Base-by-base conservation (phyloP, 768 basidiomycete species). In the Lactarius sanguifluus region DNA sequence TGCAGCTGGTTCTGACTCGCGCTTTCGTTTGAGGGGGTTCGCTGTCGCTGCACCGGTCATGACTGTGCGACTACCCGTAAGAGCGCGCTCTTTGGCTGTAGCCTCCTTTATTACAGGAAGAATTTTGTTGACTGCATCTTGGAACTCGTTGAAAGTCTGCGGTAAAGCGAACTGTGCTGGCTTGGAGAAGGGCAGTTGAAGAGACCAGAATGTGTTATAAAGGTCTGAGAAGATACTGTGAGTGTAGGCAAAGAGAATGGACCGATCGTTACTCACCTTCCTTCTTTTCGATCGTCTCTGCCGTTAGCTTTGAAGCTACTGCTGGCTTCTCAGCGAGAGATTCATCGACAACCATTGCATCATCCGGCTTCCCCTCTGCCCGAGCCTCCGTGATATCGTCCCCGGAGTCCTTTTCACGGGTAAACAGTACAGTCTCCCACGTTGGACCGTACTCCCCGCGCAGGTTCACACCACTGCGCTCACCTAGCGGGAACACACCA, bases 401-500 rank as follows among this genome's bases (percentile, higher is more conserved):
- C 23, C 47, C 47, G 15, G 47, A 7, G 25, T 77, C 76, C 16
- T 73, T 72, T 61, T 76, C 79, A 65, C 72, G 75, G 40, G 75
- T 68, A 58, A 80, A 79, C 61, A 79, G 79, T 20, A 87, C 85
- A 16, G 86, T 85, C 66, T 92, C 88, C 91, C 91, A 92, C 28
- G 81, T 78, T 12, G 91, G 86, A 0, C 92, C 87, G 74, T 89
- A 93, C 77, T 96, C 91, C 64, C 94, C 94, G 38, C 94, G 81
- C 69, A 96, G 77, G 76, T 97, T 97, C 40, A 96, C 94, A 38
- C 94, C 93, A 74, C 92, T 94, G 59, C 93, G 80, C 75, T 96
- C 94, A 2, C 91, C 91, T 10, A 97, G 76, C 7, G 92, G 91
- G 74, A 94, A 96, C 2, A 93, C 91, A 2, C 85, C 85, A 66